phyloP scores from a whole-genome alignment of 2,329 filamentous ascomycete species.

The Mycosphaerella sp. region DNA sequence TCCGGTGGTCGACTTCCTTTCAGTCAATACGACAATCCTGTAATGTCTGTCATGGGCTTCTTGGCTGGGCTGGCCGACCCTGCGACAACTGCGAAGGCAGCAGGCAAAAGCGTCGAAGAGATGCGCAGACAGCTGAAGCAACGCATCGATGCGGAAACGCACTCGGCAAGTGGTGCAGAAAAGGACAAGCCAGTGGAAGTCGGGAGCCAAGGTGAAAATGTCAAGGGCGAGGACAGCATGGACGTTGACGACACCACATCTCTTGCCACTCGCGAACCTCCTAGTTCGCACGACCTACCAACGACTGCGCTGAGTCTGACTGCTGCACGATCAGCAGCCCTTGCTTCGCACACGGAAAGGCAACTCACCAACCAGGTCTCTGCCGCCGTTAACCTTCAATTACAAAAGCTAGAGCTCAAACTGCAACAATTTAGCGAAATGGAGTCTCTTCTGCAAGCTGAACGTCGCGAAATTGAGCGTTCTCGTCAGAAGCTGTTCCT shows the following conservation, averaged over 20 bases:
- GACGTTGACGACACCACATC: conserved; percentile 52
- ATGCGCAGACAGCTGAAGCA: conserved; percentile 74
- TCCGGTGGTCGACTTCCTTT: conserved; percentile 75
- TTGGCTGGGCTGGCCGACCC: conserved; percentile 87
- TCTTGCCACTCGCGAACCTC: conserved; percentile 45
- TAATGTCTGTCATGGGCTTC: conserved; percentile 94
- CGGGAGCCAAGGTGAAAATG: conserved; percentile 14
- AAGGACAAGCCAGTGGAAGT: conserved; percentile 50
- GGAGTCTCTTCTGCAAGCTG: conserved; percentile 83
- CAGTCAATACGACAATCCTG: conserved; percentile 87
- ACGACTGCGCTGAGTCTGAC: conserved; percentile 80
- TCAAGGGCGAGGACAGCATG: conserved; percentile 51
- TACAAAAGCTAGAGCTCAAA: conserved; percentile 94
- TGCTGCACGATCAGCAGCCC: conserved; percentile 75
- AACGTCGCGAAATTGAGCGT: conserved; percentile 86
- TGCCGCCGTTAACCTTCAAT: conserved; percentile 83
- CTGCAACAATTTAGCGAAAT: conserved; percentile 95
- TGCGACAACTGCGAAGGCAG: conserved; percentile 80
- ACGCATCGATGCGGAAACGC: conserved; percentile 61
- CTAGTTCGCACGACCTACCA: conserved; percentile 41
- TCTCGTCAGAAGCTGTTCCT: conserved; percentile 89
- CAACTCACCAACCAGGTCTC: conserved; percentile 93
- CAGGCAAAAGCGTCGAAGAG: conserved; percentile 78
- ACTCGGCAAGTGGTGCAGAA: conserved; percentile 40
- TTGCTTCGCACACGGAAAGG: conserved; percentile 93